Conservation (phyloP, 164 flowering plant genomes). For the Euptelea pleiosperma region DNA sequence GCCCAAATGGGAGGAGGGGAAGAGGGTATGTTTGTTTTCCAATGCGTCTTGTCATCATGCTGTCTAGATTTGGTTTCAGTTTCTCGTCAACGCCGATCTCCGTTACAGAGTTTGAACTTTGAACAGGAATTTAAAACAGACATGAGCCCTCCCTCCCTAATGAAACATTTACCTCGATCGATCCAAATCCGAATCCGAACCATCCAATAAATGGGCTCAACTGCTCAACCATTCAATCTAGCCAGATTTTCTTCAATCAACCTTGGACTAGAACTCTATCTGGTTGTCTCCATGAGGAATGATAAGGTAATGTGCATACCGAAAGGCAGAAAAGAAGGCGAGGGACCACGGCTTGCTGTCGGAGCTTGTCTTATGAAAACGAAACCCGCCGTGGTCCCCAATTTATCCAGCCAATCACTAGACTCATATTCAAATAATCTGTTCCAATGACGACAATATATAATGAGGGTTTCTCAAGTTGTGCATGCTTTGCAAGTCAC, state of each 20-base stretch:
- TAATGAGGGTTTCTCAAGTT: background rate
- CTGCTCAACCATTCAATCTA: too few relatives aligned
- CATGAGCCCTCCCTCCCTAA: too few relatives aligned
- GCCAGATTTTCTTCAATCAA: too few relatives aligned
- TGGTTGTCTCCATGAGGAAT: background rate
- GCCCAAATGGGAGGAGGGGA: background rate
- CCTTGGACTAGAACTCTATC: too few relatives aligned
- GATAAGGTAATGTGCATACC: constrained; percentile 2
- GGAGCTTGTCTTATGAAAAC: constrained; percentile 9
- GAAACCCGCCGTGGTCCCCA: constrained; percentile 21
- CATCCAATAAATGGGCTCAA: too few relatives aligned
- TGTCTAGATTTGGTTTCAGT: constrained; percentile 22
- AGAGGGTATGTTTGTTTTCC: background rate
- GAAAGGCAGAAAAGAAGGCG: background rate
- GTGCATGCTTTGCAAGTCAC: constrained; percentile 6
- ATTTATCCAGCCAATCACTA: constrained; percentile 5
- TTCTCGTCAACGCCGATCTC: constrained; percentile 6
- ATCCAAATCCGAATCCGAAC: too few relatives aligned
- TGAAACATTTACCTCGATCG: too few relatives aligned
- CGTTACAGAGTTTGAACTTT: background rate
- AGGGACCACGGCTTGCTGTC: constrained; percentile 21
- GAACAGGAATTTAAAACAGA: too few relatives aligned
- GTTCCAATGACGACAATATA: constrained; percentile 2
- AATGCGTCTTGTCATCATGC: constrained; percentile 23
- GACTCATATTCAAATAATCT: background rate